phyloP scores from a whole-genome alignment of 2,329 filamentous ascomycete genomes.

The Chalara sp. region DNA sequence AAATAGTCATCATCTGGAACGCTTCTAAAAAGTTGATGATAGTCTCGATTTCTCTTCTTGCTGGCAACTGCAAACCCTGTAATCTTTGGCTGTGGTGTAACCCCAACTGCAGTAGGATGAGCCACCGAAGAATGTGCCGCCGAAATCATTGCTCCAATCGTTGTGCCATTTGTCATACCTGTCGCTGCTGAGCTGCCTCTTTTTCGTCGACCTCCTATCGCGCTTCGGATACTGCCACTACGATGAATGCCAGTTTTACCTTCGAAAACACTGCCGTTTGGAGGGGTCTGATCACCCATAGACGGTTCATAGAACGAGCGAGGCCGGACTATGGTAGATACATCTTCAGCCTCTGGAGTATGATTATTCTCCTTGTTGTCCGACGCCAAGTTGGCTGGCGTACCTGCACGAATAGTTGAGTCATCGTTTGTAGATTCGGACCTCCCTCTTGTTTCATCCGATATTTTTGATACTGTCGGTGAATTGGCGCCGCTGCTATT shows the following conservation, averaged over 20 bases:
- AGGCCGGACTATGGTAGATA: conserved; percentile 26
- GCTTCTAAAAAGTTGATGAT: conserved; percentile 88
- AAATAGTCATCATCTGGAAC: conserved; percentile 97
- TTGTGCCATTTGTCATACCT: conserved; percentile 45
- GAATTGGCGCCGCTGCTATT: conserved; percentile 46
- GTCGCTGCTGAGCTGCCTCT: conserved; percentile 72
- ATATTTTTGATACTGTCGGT: conserved; percentile 48
- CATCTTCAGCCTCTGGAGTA: conserved; percentile 18
- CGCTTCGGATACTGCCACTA: conserved; percentile 62
- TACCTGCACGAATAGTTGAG: not conserved
- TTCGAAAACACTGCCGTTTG: conserved; percentile 57
- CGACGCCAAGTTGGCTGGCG: conserved; percentile 2
- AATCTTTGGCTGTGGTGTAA: conserved; percentile 59
- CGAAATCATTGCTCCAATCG: conserved; percentile 64
- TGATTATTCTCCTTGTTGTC: conserved; percentile 16
- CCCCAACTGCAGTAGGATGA: conserved; percentile 49
- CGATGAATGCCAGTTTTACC: conserved; percentile 45
- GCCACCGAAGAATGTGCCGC: conserved; percentile 65
- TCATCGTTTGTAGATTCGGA: conserved; percentile 20
- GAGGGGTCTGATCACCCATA: conserved; percentile 57
- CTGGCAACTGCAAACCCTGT: conserved; percentile 95
- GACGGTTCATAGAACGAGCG: conserved; percentile 45
- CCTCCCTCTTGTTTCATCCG: conserved; percentile 31
- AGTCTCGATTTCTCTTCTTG: conserved; percentile 93
- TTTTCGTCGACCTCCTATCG: conserved; percentile 55